Conservation (phyloP, 2,329 filamentous ascomycete genomes). For the Rhexocercosporidium sp. region DNA sequence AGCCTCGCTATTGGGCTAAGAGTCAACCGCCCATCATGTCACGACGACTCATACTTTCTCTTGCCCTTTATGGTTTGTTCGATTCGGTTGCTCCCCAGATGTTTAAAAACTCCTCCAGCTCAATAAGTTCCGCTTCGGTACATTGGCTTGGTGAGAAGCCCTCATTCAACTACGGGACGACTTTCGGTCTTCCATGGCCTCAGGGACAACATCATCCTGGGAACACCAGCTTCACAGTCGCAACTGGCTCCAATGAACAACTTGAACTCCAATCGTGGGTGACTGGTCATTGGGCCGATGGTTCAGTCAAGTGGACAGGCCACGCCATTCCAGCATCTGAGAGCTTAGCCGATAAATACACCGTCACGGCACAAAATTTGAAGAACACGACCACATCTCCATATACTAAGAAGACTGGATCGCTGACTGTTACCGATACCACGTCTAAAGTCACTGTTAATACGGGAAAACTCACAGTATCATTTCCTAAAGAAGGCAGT, state of each 20-base stretch:
- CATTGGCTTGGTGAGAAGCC: conserved; percentile 32
- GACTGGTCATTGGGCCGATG: conserved; percentile 64
- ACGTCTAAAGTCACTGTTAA: conserved; percentile 20
- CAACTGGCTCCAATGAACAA: conserved; percentile 13
- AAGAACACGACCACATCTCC: background rate
- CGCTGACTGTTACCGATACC: conserved; percentile 3
- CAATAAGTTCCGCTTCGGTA: conserved; percentile 18
- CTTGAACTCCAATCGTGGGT: conserved; percentile 57
- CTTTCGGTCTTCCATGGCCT: conserved; percentile 33
- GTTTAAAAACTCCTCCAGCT: conserved; percentile 18
- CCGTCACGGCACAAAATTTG: conserved; percentile 38
- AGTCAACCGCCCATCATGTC: background rate
- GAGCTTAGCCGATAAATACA: conserved; percentile 49
- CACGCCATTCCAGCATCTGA: conserved; percentile 57
- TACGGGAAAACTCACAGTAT: conserved; percentile 27
- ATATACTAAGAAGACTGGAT: conserved; percentile 1
- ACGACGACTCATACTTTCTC: conserved; percentile 2
- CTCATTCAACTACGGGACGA: conserved; percentile 27
- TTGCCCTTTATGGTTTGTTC: conserved; percentile 17
- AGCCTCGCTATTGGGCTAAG: background rate
- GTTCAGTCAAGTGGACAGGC: conserved; percentile 65
- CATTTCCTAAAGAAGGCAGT: conserved; percentile 29
- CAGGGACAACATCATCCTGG: conserved; percentile 23
- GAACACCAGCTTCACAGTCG: conserved; percentile 26
- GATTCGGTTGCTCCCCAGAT: background rate